Base-by-base conservation (phyloP, 148 eudicot species). In the Rhododendron williamsianum region DNA sequence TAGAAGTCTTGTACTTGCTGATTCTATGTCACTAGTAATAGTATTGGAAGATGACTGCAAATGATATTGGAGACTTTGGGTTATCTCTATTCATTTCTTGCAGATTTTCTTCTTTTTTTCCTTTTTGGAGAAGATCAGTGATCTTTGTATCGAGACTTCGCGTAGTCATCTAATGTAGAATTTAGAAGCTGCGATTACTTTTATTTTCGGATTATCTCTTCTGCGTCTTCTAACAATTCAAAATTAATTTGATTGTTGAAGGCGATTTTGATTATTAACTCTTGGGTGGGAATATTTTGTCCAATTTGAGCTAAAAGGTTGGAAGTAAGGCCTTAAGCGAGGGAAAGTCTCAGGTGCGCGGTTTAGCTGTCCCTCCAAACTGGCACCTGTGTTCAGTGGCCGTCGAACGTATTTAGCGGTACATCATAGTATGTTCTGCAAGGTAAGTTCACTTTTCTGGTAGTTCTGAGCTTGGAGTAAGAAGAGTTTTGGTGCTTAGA, bases 261-360 rank as follows among this genome's bases (percentile, higher is more conserved):
- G 90, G 65, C 84, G 72, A 79, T 90, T 80, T 86, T 13, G 81
- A 85, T 54, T 87, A 51, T 87, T 91, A 87, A 89, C 76, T 82
- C 79, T 76, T 86, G 88, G 84, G 43, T 83, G 33, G 84, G 78
- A 81, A 45, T 85, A 67, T 85, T 81, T 81, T 87, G 84, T 86
- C 81, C 84, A 86, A 43, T 86, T 35, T 88, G 41, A 80, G 80
- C 87, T 88, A 86, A 87, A 82, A 89, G 88, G 88, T 74, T 84
- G 88, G 88, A 82, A 90, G 82, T 65, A 86, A 81, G 74, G 88
- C 83, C 76, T 76, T 80, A 84, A 83, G 86, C 80, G 82, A 88
- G 89, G 89, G 87, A 83, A 89, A 11, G 82, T 46, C 81, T 86
- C 45, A 58, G 85, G 74, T 51, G 58, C 11, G 19, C n/a, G 15